A percentile compares a stretch with the other conserved stretches of the same genome.
These are phyloP conservation scores for Ophiostoma tasmaniense DNA, from an alignment of 2,329 filamentous ascomycete species.

Conservation along the genomic window DNA sequence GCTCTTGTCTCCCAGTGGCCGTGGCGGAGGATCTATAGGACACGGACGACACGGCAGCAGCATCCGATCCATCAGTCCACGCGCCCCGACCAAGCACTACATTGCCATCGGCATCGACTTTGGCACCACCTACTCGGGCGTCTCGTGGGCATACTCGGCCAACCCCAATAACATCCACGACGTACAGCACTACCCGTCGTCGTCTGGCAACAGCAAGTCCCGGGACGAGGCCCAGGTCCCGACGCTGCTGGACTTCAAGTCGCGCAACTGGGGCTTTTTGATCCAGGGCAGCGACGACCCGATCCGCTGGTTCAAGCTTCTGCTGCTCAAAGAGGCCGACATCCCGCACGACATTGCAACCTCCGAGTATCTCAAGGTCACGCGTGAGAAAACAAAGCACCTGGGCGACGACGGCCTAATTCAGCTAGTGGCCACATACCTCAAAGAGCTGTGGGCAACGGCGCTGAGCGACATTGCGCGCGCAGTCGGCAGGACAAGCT, in stretches of 20 bases:
- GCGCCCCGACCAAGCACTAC: background rate
- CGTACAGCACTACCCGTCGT: background rate
- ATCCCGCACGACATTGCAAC: constrained; percentile 15
- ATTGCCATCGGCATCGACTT: constrained; percentile 20
- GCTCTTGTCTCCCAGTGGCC: background rate
- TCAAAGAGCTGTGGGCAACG: constrained; percentile 30
- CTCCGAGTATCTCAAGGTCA: constrained; percentile 12
- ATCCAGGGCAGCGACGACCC: constrained; percentile 10
- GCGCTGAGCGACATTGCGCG: constrained; percentile 21
- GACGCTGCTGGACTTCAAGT: constrained; percentile 12
- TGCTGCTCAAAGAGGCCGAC: constrained; percentile 17
- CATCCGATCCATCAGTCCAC: background rate
- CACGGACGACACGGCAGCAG: background rate
- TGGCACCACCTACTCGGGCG: constrained; percentile 19
- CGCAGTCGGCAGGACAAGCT: constrained; percentile 12
- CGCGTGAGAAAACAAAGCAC: constrained; percentile 1
- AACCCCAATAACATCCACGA: constrained; percentile 10
- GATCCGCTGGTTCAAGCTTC: constrained; percentile 20
- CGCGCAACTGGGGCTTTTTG: constrained; percentile 12
- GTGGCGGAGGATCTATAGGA: too few relatives aligned
- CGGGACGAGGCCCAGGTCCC: constrained; percentile 17
- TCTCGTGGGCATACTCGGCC: constrained; percentile 17
- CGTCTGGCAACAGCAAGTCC: constrained; percentile 6
- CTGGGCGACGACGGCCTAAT: constrained; percentile 19
- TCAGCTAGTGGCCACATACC: constrained; percentile 28